A percentile compares a stretch with the other conserved stretches of the same genome.
phyloP scores from a whole-genome alignment of 257 asterid species.

The Knoxia roxburghii region DNA sequence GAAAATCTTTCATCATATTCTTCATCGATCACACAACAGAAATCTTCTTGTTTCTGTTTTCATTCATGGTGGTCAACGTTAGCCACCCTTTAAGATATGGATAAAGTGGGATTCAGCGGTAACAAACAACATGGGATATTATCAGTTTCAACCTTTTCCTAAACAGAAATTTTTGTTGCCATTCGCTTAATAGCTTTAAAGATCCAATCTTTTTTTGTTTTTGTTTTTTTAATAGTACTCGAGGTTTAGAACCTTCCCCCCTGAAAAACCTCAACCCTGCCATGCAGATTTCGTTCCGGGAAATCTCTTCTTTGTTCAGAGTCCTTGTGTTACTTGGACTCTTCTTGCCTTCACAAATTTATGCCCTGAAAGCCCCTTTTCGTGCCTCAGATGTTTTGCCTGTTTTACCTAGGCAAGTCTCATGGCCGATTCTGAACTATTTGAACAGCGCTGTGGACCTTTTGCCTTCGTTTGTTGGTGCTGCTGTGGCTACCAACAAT shows the following conservation, averaged over 20 bases:
- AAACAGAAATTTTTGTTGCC: background rate
- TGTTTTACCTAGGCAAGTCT: slow-evolving; percentile 56
- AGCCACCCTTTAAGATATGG: background rate
- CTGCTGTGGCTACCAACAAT: slow-evolving; percentile 38
- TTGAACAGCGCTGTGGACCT: slow-evolving; percentile 65
- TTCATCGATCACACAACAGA: background rate
- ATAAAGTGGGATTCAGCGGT: slow-evolving; percentile 1
- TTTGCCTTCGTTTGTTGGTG: slow-evolving; percentile 74
- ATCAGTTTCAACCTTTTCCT: background rate
- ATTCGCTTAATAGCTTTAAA: background rate
- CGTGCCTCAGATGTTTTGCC: slow-evolving; percentile 57
- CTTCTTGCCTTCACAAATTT: slow-evolving; percentile 10
- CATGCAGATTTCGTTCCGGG: slow-evolving; percentile 27
- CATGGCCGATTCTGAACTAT: slow-evolving; percentile 60
- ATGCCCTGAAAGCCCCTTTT: slow-evolving; percentile 46
- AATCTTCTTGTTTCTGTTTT: slow-evolving; percentile 4
- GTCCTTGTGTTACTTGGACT: slow-evolving; percentile 24
- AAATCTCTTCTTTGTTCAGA: slow-evolving; percentile 21
- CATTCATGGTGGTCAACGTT: slow-evolving; percentile 1
- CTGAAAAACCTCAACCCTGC: slow-evolving; percentile 5
- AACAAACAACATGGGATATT: background rate
- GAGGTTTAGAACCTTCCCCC: too few relatives aligned
- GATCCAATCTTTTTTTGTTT: slow-evolving; percentile 1
- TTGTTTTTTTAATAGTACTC: too few relatives aligned
- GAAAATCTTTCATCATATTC: background rate